These are phyloP conservation scores for Pinus albicaulis DNA, from an alignment of 75 land plant genomes.

Conservation along the genomic window DNA sequence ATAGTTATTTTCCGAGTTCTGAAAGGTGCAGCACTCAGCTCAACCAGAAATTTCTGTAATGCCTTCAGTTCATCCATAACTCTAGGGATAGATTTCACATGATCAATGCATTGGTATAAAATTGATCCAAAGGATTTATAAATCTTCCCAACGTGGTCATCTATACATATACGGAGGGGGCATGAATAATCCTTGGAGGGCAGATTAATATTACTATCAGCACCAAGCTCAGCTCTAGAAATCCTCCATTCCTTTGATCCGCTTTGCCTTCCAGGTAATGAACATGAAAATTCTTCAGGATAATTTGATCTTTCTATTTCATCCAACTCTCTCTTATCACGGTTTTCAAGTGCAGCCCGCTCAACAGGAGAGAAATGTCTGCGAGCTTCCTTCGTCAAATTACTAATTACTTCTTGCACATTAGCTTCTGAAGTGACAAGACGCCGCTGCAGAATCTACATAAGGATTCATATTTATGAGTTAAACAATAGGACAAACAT, in stretches of 20 bases:
- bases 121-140: constrained; percentile 45
- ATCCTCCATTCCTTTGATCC: constrained; percentile 86
- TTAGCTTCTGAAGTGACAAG: constrained; percentile 47
- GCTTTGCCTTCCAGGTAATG: constrained; percentile 88
- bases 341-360: constrained; percentile 30
- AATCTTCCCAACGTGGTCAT: constrained; percentile 65
- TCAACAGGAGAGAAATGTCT: constrained; percentile 26
- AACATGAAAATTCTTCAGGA: constrained; percentile 28
- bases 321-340: constrained; percentile 57
- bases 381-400: constrained; percentile 56
- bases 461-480: neutral
- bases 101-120: constrained; percentile 19
- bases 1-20: constrained; percentile 32
- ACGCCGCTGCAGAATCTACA: constrained; percentile 69
- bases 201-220: constrained; percentile 8
- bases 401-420: constrained; percentile 36
- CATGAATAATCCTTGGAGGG: constrained; percentile 33
- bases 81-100: constrained; percentile 15
- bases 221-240: constrained; percentile 70
- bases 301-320: constrained; percentile 39
- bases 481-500: neutral
- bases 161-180: constrained; percentile 66
- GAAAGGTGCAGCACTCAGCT: constrained; percentile 52
- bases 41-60: constrained; percentile 36
- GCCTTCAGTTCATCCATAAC: constrained; percentile 29